A percentile compares a stretch with the other conserved stretches of the same genome.
Evolutionary conservation across 2,329 filamentous ascomycete genomes (phyloP).

Genomic region (Xylariaceae sp.): DNA sequence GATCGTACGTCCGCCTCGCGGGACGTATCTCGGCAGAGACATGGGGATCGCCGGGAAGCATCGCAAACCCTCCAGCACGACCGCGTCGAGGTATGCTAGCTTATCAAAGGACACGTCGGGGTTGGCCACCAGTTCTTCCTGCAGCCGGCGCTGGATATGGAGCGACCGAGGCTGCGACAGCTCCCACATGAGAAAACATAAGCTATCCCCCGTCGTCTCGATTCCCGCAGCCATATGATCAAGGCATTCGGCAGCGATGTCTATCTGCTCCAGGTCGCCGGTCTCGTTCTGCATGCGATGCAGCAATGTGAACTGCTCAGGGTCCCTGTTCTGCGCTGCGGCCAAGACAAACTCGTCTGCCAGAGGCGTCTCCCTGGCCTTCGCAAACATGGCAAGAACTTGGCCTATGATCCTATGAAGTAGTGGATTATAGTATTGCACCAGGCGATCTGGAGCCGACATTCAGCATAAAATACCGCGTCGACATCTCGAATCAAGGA

Average conservation of each 20-base stretch:
- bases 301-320: slow-evolving; percentile 52
- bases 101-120: slow-evolving; percentile 40
- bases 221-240: slow-evolving; percentile 69
- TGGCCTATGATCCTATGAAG: slow-evolving; percentile 44
- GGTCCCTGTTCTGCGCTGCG: slow-evolving; percentile 40
- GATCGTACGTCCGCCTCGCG: slow-evolving; percentile 47
- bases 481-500: neutral
- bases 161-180: slow-evolving; percentile 55
- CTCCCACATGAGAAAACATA: slow-evolving; percentile 68
- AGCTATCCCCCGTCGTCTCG: slow-evolving; percentile 63
- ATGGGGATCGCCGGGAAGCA: slow-evolving; percentile 62
- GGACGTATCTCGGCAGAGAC: slow-evolving; percentile 58
- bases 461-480: neutral
- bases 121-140: slow-evolving; percentile 45
- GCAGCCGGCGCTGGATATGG: slow-evolving; percentile 46
- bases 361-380: slow-evolving; percentile 52
- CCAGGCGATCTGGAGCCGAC: slow-evolving; percentile 47
- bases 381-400: slow-evolving; percentile 44
- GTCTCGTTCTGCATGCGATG: slow-evolving; percentile 51
- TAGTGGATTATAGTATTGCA: slow-evolving; percentile 51
- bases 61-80: slow-evolving; percentile 56
- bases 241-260: slow-evolving; percentile 62
- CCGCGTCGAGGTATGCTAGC: slow-evolving; percentile 55
- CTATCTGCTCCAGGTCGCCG: slow-evolving; percentile 43
- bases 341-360: slow-evolving; percentile 55